Percentiles rank a stretch among this genome's conserved stretches.
These are phyloP conservation scores for Eucalyptus lansdowneana DNA, from an alignment of 345 rosid genomes.

Conservation along the genomic window DNA sequence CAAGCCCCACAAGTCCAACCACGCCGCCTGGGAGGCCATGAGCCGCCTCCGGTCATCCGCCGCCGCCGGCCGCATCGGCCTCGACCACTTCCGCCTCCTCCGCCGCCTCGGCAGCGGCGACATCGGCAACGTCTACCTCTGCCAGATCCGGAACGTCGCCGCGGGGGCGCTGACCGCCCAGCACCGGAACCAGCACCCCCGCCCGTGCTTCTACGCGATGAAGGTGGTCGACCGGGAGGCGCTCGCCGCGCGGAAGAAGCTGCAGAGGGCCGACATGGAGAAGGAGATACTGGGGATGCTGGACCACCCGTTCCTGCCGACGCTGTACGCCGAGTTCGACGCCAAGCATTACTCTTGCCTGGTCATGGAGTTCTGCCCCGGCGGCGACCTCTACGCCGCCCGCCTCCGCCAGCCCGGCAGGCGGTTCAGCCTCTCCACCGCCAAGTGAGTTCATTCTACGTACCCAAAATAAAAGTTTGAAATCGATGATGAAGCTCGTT, in stretches of 20 bases:
- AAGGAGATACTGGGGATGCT: slow-evolving; percentile 77
- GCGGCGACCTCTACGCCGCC: slow-evolving; percentile 81
- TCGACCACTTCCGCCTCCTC: slow-evolving; percentile 71
- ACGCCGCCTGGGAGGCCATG: slow-evolving; percentile 82
- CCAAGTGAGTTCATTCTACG: slow-evolving; percentile 33
- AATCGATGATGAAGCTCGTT: not conserved
- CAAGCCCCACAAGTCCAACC: slow-evolving; percentile 98
- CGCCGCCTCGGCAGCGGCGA: slow-evolving; percentile 88
- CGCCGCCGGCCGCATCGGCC: slow-evolving; percentile 55
- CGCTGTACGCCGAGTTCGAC: slow-evolving; percentile 76
- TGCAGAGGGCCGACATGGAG: slow-evolving; percentile 87
- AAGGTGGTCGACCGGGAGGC: slow-evolving; percentile 94
- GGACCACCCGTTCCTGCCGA: slow-evolving; percentile 89
- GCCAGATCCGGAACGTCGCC: slow-evolving; percentile 48
- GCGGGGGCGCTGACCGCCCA: not conserved
- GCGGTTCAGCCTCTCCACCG: slow-evolving; percentile 56
- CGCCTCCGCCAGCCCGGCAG: slow-evolving; percentile 63
- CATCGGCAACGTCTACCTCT: slow-evolving; percentile 83
- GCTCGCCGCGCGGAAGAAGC: slow-evolving; percentile 71
- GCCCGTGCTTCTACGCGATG: slow-evolving; percentile 68
- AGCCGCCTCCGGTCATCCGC: slow-evolving; percentile 29
- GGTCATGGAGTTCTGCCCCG: slow-evolving; percentile 89
- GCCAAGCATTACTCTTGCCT: slow-evolving; percentile 93
- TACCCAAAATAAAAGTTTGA: not conserved
- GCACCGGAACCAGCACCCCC: slow-evolving; percentile 3